Percentiles rank a stretch among this genome's conserved stretches.
These are phyloP conservation scores for Thielaviopsis musarum DNA, from an alignment of 2,329 filamentous ascomycete species.

Conservation along the genomic window DNA sequence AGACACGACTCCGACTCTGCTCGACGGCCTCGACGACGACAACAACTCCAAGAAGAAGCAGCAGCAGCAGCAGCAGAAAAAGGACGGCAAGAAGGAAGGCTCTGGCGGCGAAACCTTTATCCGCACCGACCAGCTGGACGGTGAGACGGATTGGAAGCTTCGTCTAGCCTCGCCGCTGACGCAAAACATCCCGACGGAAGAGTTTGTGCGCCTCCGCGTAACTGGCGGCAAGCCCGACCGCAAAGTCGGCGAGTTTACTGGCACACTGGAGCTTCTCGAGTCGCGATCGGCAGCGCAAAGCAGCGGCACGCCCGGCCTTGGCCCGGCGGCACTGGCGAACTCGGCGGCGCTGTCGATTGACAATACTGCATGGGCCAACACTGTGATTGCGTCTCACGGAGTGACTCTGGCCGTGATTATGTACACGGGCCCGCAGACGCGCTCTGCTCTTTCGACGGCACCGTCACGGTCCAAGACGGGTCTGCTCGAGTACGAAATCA, in stretches of 20 bases:
- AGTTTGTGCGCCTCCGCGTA: conserved; percentile 54
- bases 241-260: conserved; percentile 87
- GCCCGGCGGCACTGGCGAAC: conserved; percentile 21
- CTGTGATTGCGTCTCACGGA: conserved; percentile 84
- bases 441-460: conserved; percentile 83
- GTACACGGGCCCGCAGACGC: conserved; percentile 87
- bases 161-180: conserved; percentile 74
- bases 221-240: conserved; percentile 81
- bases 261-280: conserved; percentile 63
- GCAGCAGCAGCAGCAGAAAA: conserved; percentile 16
- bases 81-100: conserved; percentile 18
- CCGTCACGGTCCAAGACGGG: conserved; percentile 88
- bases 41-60: background rate
- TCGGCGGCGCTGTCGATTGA: conserved; percentile 75
- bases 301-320: conserved; percentile 7
- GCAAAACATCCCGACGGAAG: conserved; percentile 55
- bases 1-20: conserved; percentile 17
- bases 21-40: conserved; percentile 18
- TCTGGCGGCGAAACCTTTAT: conserved; percentile 85
- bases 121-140: conserved; percentile 89
- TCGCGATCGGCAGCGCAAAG: conserved; percentile 32
- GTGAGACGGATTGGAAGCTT: conserved; percentile 97
- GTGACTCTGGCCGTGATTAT: conserved; percentile 78
- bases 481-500: conserved; percentile 88
- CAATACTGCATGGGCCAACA: conserved; percentile 98